Base-by-base conservation (phyloP, 148 eudicot genomes). In the Persicaria maculosa region DNA sequence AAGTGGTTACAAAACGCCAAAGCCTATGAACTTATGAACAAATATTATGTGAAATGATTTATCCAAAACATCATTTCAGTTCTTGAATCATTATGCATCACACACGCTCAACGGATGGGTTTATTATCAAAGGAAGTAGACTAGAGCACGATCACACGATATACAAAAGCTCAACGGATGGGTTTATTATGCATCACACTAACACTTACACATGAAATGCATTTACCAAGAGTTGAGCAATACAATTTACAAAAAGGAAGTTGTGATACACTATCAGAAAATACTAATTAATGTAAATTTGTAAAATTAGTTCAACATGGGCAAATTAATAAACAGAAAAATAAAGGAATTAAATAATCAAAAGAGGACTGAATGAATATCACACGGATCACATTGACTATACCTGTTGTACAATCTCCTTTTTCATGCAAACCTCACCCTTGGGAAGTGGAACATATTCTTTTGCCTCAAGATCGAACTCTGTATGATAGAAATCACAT, bases 391-490 rank as follows among this genome's bases (percentile, higher is more conserved):
- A 36, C 4, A 22, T 5, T 31, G 77, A 17, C 65, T 85, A 80
- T 61, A 96, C 99, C 94, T 20, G 22, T 20, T 96, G 99, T 68
- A 96, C 99, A 68, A 96, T 93, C 84, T 96, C 97, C 87, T 96
- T 92, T 85, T 90, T 92, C 78, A 92, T 96, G 81, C 92, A 97
- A 83, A 96, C 99, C 84, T 96, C 99, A 83, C 99, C 97, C 81
- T 96, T 96, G 22, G 99, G 99, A 77, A 96, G 97, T 20, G 99
- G 97, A 65, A 92, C 99, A 82, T 96, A 96, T 77, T 96, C 99
- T 84, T 92, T 97, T 50, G 97, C 99, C 88, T 96, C 99, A 12
- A 96, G 97, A 83, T 96, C 97, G 70, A 96, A 96, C 76, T 96
- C 99, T 31, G 99, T 92, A 43, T 97, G 97, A 85, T 9, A 61